Evolutionary conservation across 1,284 basidiomycete genomes (phyloP).

Genomic region (Omphalotus olearius): DNA sequence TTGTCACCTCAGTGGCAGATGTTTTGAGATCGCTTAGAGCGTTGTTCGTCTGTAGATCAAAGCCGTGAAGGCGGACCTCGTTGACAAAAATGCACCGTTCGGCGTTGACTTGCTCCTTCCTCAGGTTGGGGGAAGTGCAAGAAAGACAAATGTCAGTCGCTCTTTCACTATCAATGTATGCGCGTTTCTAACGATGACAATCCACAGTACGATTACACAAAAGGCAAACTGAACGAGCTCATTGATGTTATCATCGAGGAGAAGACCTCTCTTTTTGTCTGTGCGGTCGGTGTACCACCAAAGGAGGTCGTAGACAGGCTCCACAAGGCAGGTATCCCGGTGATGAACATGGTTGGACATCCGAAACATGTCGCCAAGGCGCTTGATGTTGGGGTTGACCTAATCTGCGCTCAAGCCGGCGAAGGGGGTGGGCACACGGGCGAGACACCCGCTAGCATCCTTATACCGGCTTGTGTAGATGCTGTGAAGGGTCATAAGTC

Average conservation of each 20-base stretch:
- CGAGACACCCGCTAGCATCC: conserved; percentile 65
- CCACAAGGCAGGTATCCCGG: conserved; percentile 74
- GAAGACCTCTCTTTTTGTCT: conserved; percentile 80
- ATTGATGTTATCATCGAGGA: conserved; percentile 87
- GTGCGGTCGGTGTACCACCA: conserved; percentile 82
- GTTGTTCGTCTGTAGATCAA: conserved; percentile 54
- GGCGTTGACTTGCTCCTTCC: conserved; percentile 86
- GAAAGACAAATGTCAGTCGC: conserved; percentile 76
- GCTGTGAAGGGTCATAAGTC: conserved; percentile 70
- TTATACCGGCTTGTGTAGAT: conserved; percentile 87
- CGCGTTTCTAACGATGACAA: not conserved
- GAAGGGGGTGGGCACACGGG: conserved; percentile 82
- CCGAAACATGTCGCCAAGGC: conserved; percentile 85
- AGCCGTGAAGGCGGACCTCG: conserved; percentile 66
- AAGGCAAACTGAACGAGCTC: conserved; percentile 74
- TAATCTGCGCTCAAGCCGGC: conserved; percentile 87
- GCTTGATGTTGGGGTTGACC: conserved; percentile 74
- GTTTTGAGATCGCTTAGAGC: not conserved
- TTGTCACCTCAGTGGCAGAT: not conserved
- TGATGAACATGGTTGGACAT: conserved; percentile 93
- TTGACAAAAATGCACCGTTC: conserved; percentile 73
- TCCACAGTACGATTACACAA: conserved; percentile 71
- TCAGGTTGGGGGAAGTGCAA: conserved; percentile 74
- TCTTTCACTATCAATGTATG: conserved; percentile 1
- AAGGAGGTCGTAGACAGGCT: conserved; percentile 72